Percentiles rank a stretch among this genome's conserved stretches.
Conservation (phyloP, 495 filamentous ascomycete species). For the Penicillium angulare region DNA sequence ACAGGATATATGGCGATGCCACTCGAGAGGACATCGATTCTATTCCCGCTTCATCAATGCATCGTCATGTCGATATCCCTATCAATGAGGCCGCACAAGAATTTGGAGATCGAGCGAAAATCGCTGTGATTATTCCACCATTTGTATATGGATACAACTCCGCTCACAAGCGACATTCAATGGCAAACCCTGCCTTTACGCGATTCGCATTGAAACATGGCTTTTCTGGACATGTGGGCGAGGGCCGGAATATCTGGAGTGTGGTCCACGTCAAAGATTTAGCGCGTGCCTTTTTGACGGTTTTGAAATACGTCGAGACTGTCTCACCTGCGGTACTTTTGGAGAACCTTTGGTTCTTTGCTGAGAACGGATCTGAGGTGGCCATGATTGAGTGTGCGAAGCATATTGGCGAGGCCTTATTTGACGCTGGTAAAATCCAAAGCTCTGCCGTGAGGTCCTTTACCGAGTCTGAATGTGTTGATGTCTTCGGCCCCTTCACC, state of each 20-base stretch:
- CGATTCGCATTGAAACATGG: slow-evolving; percentile 38
- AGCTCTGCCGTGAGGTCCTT: background rate
- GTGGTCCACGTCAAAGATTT: slow-evolving; percentile 31
- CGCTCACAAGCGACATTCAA: slow-evolving; percentile 24
- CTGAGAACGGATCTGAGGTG: slow-evolving; percentile 34
- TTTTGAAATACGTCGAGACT: slow-evolving; percentile 33
- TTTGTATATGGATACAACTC: slow-evolving; percentile 33
- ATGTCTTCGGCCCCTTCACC: slow-evolving; percentile 28
- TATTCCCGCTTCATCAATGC: slow-evolving; percentile 33
- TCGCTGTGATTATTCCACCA: slow-evolving; percentile 36
- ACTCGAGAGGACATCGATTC: slow-evolving; percentile 28
- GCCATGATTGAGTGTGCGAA: slow-evolving; percentile 23
- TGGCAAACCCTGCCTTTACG: slow-evolving; percentile 29
- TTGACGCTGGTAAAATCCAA: background rate
- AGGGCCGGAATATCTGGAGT: slow-evolving; percentile 26
- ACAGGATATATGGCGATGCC: slow-evolving; percentile 36
- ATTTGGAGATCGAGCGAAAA: slow-evolving; percentile 31
- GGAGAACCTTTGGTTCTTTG: slow-evolving; percentile 36
- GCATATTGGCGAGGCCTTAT: slow-evolving; percentile 21
- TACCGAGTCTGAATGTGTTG: slow-evolving; percentile 18
- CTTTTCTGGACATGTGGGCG: slow-evolving; percentile 24
- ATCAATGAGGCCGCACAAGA: slow-evolving; percentile 31
- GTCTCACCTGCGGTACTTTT: slow-evolving; percentile 9
- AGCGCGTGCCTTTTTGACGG: slow-evolving; percentile 23
- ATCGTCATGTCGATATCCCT: slow-evolving; percentile 39